Conservation (phyloP, 177 flowering plant genomes). For the Vitis hybrid region DNA sequence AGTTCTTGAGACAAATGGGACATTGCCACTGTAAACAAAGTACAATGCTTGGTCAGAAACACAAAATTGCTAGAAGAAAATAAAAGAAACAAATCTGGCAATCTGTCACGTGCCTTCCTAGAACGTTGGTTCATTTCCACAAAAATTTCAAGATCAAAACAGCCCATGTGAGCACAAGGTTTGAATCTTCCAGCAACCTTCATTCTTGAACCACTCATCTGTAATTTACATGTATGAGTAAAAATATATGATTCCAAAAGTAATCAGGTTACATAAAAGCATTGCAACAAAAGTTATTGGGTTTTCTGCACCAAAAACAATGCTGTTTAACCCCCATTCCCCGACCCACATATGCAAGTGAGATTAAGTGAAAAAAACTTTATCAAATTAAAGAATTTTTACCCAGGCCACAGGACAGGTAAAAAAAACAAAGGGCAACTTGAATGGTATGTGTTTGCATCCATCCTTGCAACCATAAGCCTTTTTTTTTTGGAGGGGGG, state of each 20-base stretch:
- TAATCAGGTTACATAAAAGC: background rate
- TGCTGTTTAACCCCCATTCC: background rate
- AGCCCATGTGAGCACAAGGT: constrained; percentile 94
- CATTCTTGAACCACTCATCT: constrained; percentile 99
- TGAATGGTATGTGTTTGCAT: too few relatives aligned
- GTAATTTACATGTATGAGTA: constrained; percentile 9
- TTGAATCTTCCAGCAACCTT: constrained; percentile 92
- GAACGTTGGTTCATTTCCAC: constrained; percentile 94
- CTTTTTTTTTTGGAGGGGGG: too few relatives aligned
- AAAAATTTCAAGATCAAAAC: constrained; percentile 95
- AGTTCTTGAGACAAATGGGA: constrained; percentile 93
- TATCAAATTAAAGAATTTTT: too few relatives aligned
- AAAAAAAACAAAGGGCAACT: too few relatives aligned
- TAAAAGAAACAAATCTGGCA: background rate
- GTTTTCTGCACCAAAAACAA: background rate
- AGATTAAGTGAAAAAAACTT: too few relatives aligned
- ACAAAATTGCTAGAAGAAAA: background rate
- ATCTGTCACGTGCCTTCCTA: constrained; percentile 65
- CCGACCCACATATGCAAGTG: too few relatives aligned
- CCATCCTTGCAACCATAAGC: too few relatives aligned
- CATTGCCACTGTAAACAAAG: constrained; percentile 90
- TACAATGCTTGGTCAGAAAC: constrained; percentile 5
- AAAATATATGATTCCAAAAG: background rate
- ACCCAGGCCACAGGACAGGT: too few relatives aligned
- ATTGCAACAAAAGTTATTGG: background rate